phyloP scores from a whole-genome alignment of 75 land plant genomes.

The Picea sitchensis region DNA sequence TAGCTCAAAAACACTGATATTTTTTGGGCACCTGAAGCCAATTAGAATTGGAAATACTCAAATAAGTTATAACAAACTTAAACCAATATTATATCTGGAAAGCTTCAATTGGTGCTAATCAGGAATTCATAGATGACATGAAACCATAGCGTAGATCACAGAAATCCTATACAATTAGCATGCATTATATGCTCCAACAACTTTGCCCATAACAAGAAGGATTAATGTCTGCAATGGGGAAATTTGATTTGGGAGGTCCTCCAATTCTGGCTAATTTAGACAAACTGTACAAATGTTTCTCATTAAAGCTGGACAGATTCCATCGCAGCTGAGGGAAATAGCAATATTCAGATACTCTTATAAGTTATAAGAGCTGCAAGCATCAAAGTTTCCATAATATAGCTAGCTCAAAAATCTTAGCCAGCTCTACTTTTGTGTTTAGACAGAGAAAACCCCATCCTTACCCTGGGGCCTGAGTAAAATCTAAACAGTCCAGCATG shows the following conservation, averaged over 20 bases:
- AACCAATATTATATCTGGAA: not conserved
- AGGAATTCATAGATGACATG: not conserved
- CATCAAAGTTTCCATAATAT: not conserved
- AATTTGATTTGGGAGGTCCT: not conserved
- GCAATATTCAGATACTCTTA: not conserved
- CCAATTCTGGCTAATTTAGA: not conserved
- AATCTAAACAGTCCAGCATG: not conserved
- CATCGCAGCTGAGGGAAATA: not conserved
- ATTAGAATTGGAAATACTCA: not conserved
- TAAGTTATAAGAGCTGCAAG: constrained; percentile 1
- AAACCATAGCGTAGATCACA: not conserved
- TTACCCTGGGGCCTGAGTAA: not conserved
- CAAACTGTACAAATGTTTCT: not conserved
- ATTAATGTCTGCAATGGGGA: not conserved
- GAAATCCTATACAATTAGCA: not conserved
- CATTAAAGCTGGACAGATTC: not conserved
- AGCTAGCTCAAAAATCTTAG: not conserved
- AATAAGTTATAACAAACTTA: not conserved
- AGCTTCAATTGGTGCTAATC: not conserved
- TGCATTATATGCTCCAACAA: not conserved
- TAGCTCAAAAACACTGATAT: not conserved
- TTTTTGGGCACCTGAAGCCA: not conserved
- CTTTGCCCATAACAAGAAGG: not conserved
- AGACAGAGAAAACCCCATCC: not conserved
- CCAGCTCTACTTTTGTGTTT: not conserved